Conservation (phyloP, 2,329 filamentous ascomycete genomes). For the Simplicillium sp. region DNA sequence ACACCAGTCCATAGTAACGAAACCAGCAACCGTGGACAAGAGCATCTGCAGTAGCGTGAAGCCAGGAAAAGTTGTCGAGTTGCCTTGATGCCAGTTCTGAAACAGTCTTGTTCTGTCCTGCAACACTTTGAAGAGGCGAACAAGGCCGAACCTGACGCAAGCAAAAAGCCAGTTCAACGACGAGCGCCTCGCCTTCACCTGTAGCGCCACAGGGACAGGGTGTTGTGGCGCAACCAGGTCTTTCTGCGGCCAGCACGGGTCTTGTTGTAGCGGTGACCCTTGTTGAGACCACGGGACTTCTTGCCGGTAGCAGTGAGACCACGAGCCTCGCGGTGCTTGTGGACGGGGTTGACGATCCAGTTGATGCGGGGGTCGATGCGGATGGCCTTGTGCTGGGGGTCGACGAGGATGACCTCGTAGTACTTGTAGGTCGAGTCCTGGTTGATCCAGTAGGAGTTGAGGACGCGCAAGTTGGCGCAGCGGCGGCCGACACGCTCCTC, state of each 20-base stretch:
- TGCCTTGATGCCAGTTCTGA: too few relatives aligned
- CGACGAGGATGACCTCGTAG: conserved; percentile 99
- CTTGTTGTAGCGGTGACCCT: conserved; percentile 99
- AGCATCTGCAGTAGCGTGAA: too few relatives aligned
- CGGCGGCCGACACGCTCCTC: conserved; percentile 99
- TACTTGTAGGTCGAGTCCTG: conserved; percentile 99
- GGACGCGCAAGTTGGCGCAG: conserved; percentile 96
- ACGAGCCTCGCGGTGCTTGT: conserved; percentile 99
- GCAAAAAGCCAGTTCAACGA: too few relatives aligned
- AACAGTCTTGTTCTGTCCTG: too few relatives aligned
- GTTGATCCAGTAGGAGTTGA: conserved; percentile 99
- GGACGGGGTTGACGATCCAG: conserved; percentile 99
- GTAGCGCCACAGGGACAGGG: conserved; percentile 97
- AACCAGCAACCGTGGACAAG: too few relatives aligned
- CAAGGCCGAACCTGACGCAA: too few relatives aligned
- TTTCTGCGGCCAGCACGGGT: conserved; percentile 94
- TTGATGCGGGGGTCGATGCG: conserved; percentile 98
- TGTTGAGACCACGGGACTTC: conserved; percentile 98
- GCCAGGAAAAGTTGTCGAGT: too few relatives aligned
- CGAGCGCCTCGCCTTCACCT: conserved; percentile 45
- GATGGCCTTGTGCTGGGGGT: conserved; percentile 99
- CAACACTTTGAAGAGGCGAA: too few relatives aligned
- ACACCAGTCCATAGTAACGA: too few relatives aligned
- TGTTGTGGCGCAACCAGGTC: conserved; percentile 99
- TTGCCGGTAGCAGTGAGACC: conserved; percentile 98